Percentiles rank a stretch among this genome's conserved stretches.
Conservation (phyloP, 306 rosid genomes). For the Lotus japonicus region DNA sequence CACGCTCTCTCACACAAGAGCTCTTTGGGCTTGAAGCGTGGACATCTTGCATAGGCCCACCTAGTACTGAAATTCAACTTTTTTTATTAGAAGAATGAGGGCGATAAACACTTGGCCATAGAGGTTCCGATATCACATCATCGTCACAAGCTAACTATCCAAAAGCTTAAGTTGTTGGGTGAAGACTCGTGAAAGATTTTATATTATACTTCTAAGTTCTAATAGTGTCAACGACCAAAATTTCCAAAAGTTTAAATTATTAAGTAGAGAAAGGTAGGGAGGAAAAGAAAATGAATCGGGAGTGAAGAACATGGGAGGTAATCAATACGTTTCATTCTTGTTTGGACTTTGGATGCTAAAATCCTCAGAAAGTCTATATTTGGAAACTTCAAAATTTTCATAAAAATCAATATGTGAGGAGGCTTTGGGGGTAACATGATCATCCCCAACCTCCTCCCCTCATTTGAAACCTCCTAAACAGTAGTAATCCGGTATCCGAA, state of each 20-base stretch:
- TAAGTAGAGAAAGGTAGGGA: not conserved
- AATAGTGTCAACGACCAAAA: not conserved
- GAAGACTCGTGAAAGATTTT: no score
- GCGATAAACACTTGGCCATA: no score
- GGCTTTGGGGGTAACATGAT: not conserved
- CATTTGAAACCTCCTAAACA: not conserved
- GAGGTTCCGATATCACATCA: no score
- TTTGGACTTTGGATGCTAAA: not conserved
- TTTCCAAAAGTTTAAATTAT: not conserved
- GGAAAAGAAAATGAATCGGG: constrained; percentile 1
- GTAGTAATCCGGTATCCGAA: not conserved
- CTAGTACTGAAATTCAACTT: no score
- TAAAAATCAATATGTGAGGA: not conserved
- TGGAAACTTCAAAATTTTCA: not conserved
- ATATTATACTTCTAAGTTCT: no score
- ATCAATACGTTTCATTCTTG: not conserved
- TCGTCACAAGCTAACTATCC: no score
- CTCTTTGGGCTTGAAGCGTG: no score
- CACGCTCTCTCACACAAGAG: no score
- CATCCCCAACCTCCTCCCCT: not conserved
- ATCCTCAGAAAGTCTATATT: not conserved
- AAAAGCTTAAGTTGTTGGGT: no score
- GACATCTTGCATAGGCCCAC: no score
- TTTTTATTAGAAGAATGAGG: no score
- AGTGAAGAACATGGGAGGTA: not conserved